Conservation (phyloP, 2,329 filamentous ascomycete genomes). For the Exophiala viscosa region DNA sequence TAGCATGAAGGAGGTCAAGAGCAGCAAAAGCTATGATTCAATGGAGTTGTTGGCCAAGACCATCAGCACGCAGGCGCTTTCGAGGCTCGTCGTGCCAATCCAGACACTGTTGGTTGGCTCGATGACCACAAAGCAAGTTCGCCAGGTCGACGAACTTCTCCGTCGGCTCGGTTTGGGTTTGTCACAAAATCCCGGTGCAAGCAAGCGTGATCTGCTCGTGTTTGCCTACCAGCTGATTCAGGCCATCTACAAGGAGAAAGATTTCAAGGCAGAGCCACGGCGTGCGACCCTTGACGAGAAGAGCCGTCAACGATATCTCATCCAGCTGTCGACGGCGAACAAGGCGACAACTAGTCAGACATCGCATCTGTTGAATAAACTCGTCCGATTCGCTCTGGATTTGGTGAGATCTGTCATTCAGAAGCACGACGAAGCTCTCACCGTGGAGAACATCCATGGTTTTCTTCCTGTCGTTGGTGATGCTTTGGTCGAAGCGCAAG, state of each 20-base stretch:
- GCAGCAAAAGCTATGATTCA: slow-evolving; percentile 95
- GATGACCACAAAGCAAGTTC: slow-evolving; percentile 74
- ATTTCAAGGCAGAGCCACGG: slow-evolving; percentile 32
- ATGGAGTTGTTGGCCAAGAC: slow-evolving; percentile 89
- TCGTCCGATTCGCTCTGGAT: slow-evolving; percentile 83
- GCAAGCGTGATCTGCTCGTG: slow-evolving; percentile 76
- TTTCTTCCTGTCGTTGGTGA: slow-evolving; percentile 90
- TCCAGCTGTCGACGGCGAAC: slow-evolving; percentile 72
- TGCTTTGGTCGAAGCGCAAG: slow-evolving; percentile 74
- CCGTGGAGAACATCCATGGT: slow-evolving; percentile 71
- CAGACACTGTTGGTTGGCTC: slow-evolving; percentile 77
- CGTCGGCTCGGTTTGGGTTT: slow-evolving; percentile 79
- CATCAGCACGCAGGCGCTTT: slow-evolving; percentile 69
- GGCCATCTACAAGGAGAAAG: slow-evolving; percentile 69
- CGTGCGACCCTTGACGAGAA: slow-evolving; percentile 53
- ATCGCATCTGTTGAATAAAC: slow-evolving; percentile 79
- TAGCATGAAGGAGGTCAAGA: slow-evolving; percentile 96
- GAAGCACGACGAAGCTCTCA: slow-evolving; percentile 78
- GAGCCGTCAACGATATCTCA: slow-evolving; percentile 67
- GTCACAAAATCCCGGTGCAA: slow-evolving; percentile 72
- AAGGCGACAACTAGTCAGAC: slow-evolving; percentile 41
- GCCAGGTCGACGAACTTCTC: slow-evolving; percentile 86
- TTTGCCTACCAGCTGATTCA: slow-evolving; percentile 96
- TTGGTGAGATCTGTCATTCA: slow-evolving; percentile 79
- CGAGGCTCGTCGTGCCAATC: slow-evolving; percentile 72